Evolutionary conservation across 2,329 filamentous ascomycete species (phyloP).

Genomic region (Mycosphaerella sp.): DNA sequence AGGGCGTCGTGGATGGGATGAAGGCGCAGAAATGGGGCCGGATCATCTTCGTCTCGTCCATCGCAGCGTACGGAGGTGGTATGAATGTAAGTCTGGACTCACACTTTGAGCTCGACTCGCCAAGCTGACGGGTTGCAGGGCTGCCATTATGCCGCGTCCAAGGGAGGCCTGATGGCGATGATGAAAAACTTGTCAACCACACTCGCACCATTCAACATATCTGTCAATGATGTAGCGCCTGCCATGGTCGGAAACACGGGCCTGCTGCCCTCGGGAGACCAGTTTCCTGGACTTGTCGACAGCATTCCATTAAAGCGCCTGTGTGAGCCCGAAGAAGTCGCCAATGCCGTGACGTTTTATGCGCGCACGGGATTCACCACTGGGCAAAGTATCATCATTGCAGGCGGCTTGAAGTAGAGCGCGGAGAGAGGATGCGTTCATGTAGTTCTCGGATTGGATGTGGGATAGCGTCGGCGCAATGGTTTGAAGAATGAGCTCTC

Average conservation of each 20-base stretch:
- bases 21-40: conserved; percentile 54
- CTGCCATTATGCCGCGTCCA: conserved; percentile 27
- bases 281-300: conserved; percentile 49
- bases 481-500: too few relatives aligned
- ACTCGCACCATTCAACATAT: conserved; percentile 55
- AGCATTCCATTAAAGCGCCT: conserved; percentile 53
- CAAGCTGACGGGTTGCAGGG: conserved; percentile 13
- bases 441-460: too few relatives aligned
- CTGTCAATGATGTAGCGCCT: conserved; percentile 61
- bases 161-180: conserved; percentile 50
- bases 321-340: conserved; percentile 53
- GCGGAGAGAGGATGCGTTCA: not conserved
- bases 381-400: conserved; percentile 23
- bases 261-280: conserved; percentile 51
- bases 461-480: too few relatives aligned
- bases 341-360: conserved; percentile 54
- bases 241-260: conserved; percentile 55
- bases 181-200: conserved; percentile 58
- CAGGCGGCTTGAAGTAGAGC: conserved; percentile 22
- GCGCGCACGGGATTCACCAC: conserved; percentile 47
- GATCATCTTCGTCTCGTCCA: conserved; percentile 58
- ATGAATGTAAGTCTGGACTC: conserved; percentile 51
- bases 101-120: not conserved
- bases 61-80: conserved; percentile 57
- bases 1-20: conserved; percentile 57